Evolutionary conservation across 2,329 filamentous ascomycete genomes (phyloP).

Genomic region (Alternaria atra): DNA sequence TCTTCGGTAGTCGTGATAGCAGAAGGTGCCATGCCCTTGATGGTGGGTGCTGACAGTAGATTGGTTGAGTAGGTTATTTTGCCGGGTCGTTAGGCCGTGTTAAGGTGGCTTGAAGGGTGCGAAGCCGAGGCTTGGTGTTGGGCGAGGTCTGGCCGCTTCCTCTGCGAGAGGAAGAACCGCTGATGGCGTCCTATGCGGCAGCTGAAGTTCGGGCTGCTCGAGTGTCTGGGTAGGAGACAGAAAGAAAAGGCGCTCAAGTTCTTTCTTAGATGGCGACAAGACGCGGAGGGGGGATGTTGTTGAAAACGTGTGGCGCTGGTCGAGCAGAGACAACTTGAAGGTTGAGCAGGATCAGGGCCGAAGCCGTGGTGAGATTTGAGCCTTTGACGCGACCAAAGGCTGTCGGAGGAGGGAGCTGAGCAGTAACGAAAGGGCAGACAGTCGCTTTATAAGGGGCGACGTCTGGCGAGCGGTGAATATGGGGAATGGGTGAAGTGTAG

Average conservation of each 20-base stretch:
- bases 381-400: slow-evolving; percentile 57
- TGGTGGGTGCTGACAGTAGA: slow-evolving; percentile 35
- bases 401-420: slow-evolving; percentile 26
- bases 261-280: slow-evolving; percentile 46
- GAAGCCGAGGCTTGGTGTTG: slow-evolving; percentile 82
- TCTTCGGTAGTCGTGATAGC: slow-evolving; percentile 62
- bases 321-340: slow-evolving; percentile 59
- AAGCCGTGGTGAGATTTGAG: slow-evolving; percentile 55
- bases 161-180: slow-evolving; percentile 98
- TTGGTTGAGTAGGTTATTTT: slow-evolving; percentile 15
- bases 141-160: slow-evolving; percentile 98
- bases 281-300: slow-evolving; percentile 59
- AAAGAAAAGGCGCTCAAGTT: slow-evolving; percentile 56
- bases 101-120: slow-evolving; percentile 96
- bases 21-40: slow-evolving; percentile 76
- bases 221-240: slow-evolving; percentile 57
- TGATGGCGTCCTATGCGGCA: slow-evolving; percentile 99
- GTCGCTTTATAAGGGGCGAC: slow-evolving; percentile 18
- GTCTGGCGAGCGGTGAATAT: slow-evolving; percentile 17
- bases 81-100: slow-evolving; percentile 58
- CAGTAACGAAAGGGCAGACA: slow-evolving; percentile 21
- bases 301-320: slow-evolving; percentile 59
- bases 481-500: slow-evolving; percentile 16
- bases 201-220: slow-evolving; percentile 75
- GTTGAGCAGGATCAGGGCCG: slow-evolving; percentile 54